Evolutionary conservation across 1,284 basidiomycete genomes (phyloP).

Genomic region (Apiotrichum porosum): DNA sequence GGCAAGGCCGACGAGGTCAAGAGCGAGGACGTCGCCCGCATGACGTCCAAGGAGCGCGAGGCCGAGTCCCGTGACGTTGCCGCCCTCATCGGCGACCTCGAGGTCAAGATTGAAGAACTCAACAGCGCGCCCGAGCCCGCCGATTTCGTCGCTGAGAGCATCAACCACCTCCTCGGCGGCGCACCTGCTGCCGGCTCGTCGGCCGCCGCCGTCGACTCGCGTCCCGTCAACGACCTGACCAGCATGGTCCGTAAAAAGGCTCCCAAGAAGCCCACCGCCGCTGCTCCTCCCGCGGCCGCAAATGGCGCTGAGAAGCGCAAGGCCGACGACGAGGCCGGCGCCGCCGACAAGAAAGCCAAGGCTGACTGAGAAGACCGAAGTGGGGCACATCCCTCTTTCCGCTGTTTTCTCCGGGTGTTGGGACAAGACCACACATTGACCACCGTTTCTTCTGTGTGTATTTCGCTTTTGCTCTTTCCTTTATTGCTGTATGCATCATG

Average conservation of each 20-base stretch:
- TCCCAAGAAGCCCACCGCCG: slow-evolving; percentile 27
- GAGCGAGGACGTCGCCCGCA: slow-evolving; percentile 33
- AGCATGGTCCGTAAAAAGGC: slow-evolving; percentile 74
- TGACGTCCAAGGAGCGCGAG: slow-evolving; percentile 65
- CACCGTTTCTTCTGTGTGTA: no score
- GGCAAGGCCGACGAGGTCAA: slow-evolving; percentile 34
- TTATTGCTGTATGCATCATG: not conserved
- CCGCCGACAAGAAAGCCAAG: slow-evolving; percentile 60
- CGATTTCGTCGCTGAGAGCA: slow-evolving; percentile 46
- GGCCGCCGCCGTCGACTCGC: slow-evolving; percentile 37
- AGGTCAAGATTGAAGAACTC: slow-evolving; percentile 81
- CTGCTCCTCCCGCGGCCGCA: not conserved
- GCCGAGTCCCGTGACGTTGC: slow-evolving; percentile 69
- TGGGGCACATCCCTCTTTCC: not conserved
- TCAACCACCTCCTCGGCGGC: slow-evolving; percentile 52
- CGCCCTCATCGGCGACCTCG: slow-evolving; percentile 70
- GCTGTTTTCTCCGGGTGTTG: no score
- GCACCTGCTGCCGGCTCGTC: slow-evolving; percentile 21
- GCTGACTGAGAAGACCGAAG: slow-evolving; percentile 47
- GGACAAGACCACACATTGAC: no score
- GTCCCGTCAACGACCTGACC: slow-evolving; percentile 70
- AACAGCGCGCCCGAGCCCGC: slow-evolving; percentile 65
- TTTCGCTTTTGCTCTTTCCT: no score
- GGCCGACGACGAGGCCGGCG: slow-evolving; percentile 48
- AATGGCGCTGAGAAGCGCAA: slow-evolving; percentile 12